Percentiles rank a stretch among this genome's conserved stretches.
Conservation (phyloP, 148 eudicot species). For the Silene uniflora region DNA sequence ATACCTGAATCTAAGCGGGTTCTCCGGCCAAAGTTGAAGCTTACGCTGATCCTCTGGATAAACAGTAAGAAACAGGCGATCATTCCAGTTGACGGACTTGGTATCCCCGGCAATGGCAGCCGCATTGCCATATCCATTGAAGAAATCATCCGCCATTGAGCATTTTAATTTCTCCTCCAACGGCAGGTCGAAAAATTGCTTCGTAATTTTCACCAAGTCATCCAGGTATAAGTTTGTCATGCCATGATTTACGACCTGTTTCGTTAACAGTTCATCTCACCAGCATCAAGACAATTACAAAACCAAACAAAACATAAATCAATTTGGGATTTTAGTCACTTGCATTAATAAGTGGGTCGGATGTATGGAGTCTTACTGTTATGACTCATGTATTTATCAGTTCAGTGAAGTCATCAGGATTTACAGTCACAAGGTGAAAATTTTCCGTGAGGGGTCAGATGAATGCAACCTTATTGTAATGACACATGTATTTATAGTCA, state of each 20-base stretch:
- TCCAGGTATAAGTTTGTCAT: constrained; percentile 51
- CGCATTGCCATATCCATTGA: constrained; percentile 47
- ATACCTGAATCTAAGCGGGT: constrained; percentile 22
- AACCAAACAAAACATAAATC: background rate
- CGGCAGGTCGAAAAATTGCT: constrained; percentile 52
- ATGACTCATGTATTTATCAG: too few species aligned
- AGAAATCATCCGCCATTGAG: constrained; percentile 24
- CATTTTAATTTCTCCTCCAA: constrained; percentile 39
- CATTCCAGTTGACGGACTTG: constrained; percentile 39
- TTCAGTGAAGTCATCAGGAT: too few species aligned
- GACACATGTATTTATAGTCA: too few species aligned
- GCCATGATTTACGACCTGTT: constrained; percentile 52
- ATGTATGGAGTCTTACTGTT: too few species aligned
- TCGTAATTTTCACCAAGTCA: constrained; percentile 38
- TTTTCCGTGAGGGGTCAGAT: too few species aligned
- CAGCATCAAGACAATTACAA: too few species aligned
- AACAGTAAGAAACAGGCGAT: constrained; percentile 35
- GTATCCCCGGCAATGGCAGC: constrained; percentile 11
- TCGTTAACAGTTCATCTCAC: too few species aligned
- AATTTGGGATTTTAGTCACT: background rate
- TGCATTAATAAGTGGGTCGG: background rate
- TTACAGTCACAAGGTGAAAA: too few species aligned
- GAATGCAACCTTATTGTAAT: too few species aligned
- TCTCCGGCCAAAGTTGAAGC: constrained; percentile 35
- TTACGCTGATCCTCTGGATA: constrained; percentile 30